Base-by-base conservation (phyloP, 2,329 filamentous ascomycete species). In the Aspergillus nomiae region DNA sequence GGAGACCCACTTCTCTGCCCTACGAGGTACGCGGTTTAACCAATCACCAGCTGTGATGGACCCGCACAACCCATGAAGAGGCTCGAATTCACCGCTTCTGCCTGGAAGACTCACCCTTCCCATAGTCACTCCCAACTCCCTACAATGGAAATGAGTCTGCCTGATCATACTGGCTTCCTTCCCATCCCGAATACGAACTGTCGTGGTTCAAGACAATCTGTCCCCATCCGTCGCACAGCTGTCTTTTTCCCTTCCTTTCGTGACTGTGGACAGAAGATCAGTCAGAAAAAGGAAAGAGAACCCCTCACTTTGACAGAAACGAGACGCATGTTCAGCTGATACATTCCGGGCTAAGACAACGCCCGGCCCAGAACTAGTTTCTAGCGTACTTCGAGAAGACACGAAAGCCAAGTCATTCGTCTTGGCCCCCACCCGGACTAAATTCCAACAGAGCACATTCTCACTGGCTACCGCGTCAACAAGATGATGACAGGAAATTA, bases 311-410 rank as follows among this genome's bases (percentile, higher is more conserved):
- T n/a, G 43, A 41, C 38, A 19, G 4, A 24, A 16, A 21, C 30
- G 16, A 36, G 14, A 36, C 34, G 14, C 34, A 30, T 19, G 46
- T 50, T 45, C 58, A 54, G 41, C 21, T 43, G 26, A 48, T n/a
- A 21, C 34, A 45, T 45, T 24, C n/a, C 9, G 24, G 16, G 24
- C 24, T 36, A 41, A 62, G 43, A 24, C 32, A 53, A 28, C 54
- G 60, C 60, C 53, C 57, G 56, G 38, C 45, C 34, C 14, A 58
- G 30, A 50, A 50, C 46, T 54, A 34, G 41, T 59, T 72, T 73
- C 71, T 72, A 73, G 69, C 64, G 68, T 34, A 60, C 51, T 73
- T 73, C 71, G 55, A 70, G 70, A 73, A 73, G 16, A 30, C 19
- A 24, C 46, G 36, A 34, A 51, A 36, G 38, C n/a, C 36, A 38